A percentile compares a stretch with the other conserved stretches of the same genome.
phyloP scores from a whole-genome alignment of 2,329 filamentous ascomycete species.

The Chaetomiaceae sp. region DNA sequence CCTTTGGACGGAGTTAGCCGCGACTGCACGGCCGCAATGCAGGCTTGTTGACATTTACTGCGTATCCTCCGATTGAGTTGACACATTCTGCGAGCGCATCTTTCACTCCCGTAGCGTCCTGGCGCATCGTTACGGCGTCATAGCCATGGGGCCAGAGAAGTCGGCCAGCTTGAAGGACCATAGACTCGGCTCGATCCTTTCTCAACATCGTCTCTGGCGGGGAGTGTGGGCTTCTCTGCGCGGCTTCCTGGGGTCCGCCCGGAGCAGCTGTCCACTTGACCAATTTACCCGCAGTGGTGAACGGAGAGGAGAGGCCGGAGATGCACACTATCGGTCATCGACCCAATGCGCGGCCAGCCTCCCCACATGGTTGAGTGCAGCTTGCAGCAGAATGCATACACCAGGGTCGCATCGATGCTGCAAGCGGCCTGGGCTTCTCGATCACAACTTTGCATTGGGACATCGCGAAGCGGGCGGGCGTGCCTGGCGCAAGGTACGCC shows the following conservation, averaged over 20 bases:
- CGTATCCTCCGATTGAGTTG: too few relatives aligned
- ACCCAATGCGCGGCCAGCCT: constrained; percentile 17
- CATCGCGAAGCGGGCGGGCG: not conserved
- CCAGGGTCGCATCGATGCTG: constrained; percentile 11
- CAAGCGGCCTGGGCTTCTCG: not conserved
- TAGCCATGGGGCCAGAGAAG: not conserved
- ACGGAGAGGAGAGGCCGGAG: constrained; percentile 7
- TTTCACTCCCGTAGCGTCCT: not conserved
- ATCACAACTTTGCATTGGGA: not conserved
- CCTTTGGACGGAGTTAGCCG: too few relatives aligned
- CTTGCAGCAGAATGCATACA: constrained; percentile 11
- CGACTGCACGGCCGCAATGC: too few relatives aligned
- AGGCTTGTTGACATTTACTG: too few relatives aligned
- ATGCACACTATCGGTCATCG: constrained; percentile 9
- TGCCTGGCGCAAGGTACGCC: not conserved
- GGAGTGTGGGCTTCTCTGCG: not conserved
- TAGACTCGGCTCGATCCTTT: not conserved
- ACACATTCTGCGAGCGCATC: too few relatives aligned
- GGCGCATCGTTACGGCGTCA: constrained; percentile 2
- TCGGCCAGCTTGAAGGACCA: not conserved
- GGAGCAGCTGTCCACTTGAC: constrained; percentile 1
- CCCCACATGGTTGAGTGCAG: constrained; percentile 12
- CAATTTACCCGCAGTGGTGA: constrained; percentile 3
- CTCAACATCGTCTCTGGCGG: not conserved
- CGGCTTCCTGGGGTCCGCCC: not conserved